Evolutionary conservation across 805 yeast genomes (phyloP).

Genomic region (Scheffersomyces ergatensis): DNA sequence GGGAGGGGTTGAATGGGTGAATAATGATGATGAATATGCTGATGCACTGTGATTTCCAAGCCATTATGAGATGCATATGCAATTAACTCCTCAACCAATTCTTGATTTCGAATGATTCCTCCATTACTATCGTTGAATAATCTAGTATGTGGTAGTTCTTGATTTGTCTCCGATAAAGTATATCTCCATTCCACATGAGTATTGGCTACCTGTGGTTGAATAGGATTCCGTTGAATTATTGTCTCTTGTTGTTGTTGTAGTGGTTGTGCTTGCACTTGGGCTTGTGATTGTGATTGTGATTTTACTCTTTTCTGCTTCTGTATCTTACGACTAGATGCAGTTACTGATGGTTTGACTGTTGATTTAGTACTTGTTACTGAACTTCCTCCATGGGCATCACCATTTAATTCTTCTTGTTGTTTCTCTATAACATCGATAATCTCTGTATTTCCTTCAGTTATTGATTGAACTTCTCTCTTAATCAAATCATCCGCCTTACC

Average conservation of each 20-base stretch:
- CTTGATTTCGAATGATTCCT: slow-evolving; percentile 54
- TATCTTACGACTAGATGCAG: too few species aligned
- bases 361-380: background rate
- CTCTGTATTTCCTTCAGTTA: slow-evolving; percentile 24
- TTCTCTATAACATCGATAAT: slow-evolving; percentile 5
- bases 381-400: background rate
- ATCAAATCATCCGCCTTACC: slow-evolving; percentile 58
- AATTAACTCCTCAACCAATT: slow-evolving; percentile 54
- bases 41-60: slow-evolving; percentile 70
- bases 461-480: slow-evolving; percentile 56
- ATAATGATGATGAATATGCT: slow-evolving; percentile 82
- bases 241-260: slow-evolving; percentile 1
- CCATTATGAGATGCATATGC: slow-evolving; percentile 58
- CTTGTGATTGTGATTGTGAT: background rate
- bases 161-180: slow-evolving; percentile 40
- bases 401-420: slow-evolving; percentile 7
- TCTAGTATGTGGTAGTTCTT: slow-evolving; percentile 21
- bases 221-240: background rate
- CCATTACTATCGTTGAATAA: slow-evolving; percentile 22
- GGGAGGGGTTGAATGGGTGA: slow-evolving; percentile 34
- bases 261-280: slow-evolving; percentile 1
- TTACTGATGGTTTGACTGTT: background rate
- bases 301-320: background rate
- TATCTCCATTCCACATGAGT: slow-evolving; percentile 61
- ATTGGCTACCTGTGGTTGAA: slow-evolving; percentile 9